Percentiles rank a stretch among this genome's conserved stretches.
Conservation (phyloP, 768 basidiomycete genomes). For the Tulasnella sp. region DNA sequence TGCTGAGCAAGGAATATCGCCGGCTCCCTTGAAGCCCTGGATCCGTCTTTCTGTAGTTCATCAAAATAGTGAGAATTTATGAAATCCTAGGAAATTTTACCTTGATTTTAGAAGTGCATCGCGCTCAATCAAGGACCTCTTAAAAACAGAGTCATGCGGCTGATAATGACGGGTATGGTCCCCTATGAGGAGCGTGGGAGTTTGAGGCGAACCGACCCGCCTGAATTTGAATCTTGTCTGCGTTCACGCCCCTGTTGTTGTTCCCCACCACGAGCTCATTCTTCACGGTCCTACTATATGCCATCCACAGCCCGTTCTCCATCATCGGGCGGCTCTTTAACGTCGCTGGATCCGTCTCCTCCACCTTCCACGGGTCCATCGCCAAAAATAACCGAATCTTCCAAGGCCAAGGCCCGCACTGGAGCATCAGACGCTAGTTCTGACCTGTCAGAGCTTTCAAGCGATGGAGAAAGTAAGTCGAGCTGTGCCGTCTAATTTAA, state of each 20-base stretch:
- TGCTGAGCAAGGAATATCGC: no score
- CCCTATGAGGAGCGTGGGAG: not conserved
- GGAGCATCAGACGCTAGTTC: conserved; percentile 25
- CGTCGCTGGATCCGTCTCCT: conserved; percentile 21
- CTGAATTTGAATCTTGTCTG: not conserved
- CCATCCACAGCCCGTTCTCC: conserved; percentile 2
- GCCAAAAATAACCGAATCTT: not conserved
- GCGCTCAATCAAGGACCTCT: no score
- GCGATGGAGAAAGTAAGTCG: conserved; percentile 17
- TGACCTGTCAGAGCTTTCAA: conserved; percentile 22
- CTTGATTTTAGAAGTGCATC: no score
- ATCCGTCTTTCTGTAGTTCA: no score
- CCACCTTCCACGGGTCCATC: not conserved
- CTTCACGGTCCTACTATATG: not conserved
- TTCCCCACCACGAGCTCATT: not conserved
- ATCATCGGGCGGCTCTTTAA: conserved; percentile 21
- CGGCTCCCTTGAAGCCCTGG: no score
- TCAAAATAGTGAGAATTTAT: no score
- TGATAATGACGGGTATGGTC: no score
- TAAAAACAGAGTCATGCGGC: no score
- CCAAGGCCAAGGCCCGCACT: not conserved
- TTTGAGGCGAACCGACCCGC: not conserved
- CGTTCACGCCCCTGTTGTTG: conserved; percentile 8
- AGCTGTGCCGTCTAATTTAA: not conserved
- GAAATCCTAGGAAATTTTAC: no score